Base-by-base conservation (phyloP, 495 filamentous ascomycete genomes). In the Penicillium simplicissimum region DNA sequence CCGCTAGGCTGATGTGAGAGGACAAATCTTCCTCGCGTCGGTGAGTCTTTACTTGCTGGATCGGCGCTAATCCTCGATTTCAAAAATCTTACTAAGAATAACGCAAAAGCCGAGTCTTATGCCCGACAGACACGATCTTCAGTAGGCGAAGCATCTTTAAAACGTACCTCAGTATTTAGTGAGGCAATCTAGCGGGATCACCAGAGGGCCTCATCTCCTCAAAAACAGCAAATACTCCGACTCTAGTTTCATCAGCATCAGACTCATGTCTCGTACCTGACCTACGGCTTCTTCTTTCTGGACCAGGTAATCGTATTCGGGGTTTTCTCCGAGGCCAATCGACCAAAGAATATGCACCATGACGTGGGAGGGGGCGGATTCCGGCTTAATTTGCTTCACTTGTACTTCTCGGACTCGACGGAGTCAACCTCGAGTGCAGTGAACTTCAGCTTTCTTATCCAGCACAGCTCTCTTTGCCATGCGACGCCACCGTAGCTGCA, bases 281-380 rank as follows among this genome's bases (percentile, higher is more conserved):
- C 21, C 42, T 13, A 21, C 17, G 11, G 9, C 19, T 17, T 19
- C 42, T 21, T 21, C 42, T 13, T 23, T 23, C 19, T 23, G 3
- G 23, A 21, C 14, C 54, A 23, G 45, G 45, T 62, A 45, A 62
- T 57, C 54, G 45, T 53, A 62, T 62, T 38, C 19, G 42, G 42
- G 21, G 8, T 57, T 40, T 35, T 23, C 56, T 49, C 33, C 31
- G 31, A 52, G 21, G 45, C 9, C 5, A 49, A 31, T 49, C 21
- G 45, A 23, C 23, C 10, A n/a, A 4, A 15, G 23, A 49, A 49
- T 28, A 6, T 42, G 36, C 38, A 57, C 54, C 7, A 42, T 61
- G 59, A 61, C 59, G 59, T 61, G 31, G 19, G 6, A 15, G 40
- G 56, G 45, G 45, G 13, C 28, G 28, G 28, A 3, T 31, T 31